Evolutionary conservation across 2,329 filamentous ascomycete species (phyloP).

Genomic region (Tolypocladium amazonense): DNA sequence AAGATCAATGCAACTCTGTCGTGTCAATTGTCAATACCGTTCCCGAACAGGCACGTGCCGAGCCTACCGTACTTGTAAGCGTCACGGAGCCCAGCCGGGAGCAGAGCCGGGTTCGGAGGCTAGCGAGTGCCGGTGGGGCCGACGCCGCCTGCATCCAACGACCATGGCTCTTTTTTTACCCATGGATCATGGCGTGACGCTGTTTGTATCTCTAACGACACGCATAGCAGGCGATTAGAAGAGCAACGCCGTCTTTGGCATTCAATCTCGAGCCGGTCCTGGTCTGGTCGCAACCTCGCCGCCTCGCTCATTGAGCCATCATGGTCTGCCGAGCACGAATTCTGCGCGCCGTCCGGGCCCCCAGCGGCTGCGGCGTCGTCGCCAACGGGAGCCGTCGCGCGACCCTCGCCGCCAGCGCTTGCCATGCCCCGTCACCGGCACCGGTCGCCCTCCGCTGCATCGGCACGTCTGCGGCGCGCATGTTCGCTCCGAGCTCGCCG

Average conservation of each 20-base stretch:
- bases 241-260: background rate
- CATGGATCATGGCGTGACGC: background rate
- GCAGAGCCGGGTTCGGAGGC: background rate
- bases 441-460: constrained; percentile 8
- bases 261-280: background rate
- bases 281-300: background rate
- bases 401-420: background rate
- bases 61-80: no score
- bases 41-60: background rate
- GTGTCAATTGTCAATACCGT: background rate
- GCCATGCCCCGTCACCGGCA: background rate
- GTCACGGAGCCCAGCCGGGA: background rate
- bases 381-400: background rate
- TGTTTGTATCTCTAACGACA: background rate
- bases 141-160: background rate
- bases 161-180: background rate
- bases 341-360: constrained; percentile 7
- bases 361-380: constrained; percentile 1
- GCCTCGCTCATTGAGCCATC: background rate
- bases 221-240: background rate
- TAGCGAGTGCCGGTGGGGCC: background rate
- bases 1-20: background rate
- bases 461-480: constrained; percentile 17
- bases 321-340: constrained; percentile 11
- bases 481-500: constrained; percentile 13